phyloP scores from a whole-genome alignment of 177 flowering plant species.

The Tripterygium wilfordii region DNA sequence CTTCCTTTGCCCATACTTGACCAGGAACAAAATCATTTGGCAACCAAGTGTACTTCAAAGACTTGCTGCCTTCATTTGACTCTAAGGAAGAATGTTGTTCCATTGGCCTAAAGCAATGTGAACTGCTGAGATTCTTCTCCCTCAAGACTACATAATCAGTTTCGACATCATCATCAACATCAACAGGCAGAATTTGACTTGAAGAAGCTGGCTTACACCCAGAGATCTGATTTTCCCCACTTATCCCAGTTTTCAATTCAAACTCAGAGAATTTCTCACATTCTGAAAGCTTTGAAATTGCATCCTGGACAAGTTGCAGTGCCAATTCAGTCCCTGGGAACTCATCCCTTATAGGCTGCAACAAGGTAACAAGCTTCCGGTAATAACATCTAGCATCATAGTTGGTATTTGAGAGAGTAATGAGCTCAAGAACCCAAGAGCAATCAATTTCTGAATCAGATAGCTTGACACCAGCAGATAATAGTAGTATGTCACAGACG shows the following conservation, averaged over 20 bases:
- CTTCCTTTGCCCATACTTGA: conserved; percentile 51
- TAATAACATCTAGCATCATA: conserved; percentile 19
- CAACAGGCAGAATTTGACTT: too few relatives aligned
- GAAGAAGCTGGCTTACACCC: not conserved
- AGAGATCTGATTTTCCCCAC: conserved; percentile 14
- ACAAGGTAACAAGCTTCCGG: conserved; percentile 21
- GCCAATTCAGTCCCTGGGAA: conserved; percentile 45
- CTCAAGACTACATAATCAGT: not conserved
- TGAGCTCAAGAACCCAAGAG: conserved; percentile 53
- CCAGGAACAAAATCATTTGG: conserved; percentile 24
- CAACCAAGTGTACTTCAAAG: conserved; percentile 18
- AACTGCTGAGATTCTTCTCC: not conserved
- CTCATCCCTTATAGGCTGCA: conserved; percentile 30
- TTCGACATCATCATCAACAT: not conserved
- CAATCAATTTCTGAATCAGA: conserved; percentile 32
- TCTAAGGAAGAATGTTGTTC: not conserved
- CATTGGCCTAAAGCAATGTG: conserved; percentile 3
- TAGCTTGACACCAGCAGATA: conserved; percentile 19
- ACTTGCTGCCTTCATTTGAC: conserved; percentile 3
- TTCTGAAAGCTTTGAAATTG: conserved; percentile 32
- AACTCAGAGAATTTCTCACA: conserved; percentile 20
- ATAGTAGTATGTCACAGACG: conserved; percentile 42
- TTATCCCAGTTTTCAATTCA: conserved; percentile 23
- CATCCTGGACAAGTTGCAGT: conserved; percentile 21
- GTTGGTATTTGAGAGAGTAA: conserved; percentile 19